Evolutionary conservation across 345 rosid genomes (phyloP).

Genomic region (Syzygium aqueum): DNA sequence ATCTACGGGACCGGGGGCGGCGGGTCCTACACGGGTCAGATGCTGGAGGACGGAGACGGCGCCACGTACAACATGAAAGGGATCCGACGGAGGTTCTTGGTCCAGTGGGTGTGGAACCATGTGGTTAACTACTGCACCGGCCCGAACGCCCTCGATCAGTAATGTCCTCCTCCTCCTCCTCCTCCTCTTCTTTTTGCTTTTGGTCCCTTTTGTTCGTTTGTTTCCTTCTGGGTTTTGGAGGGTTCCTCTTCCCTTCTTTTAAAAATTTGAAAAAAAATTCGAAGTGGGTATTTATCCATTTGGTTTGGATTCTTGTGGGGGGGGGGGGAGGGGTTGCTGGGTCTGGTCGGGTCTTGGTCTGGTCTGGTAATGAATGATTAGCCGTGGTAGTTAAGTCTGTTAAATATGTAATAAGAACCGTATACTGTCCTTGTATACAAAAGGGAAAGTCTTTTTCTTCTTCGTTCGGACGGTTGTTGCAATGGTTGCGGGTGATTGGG

Average conservation of each 20-base stretch:
- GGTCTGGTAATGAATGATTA: not conserved
- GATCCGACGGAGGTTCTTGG: constrained; percentile 71
- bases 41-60: constrained; percentile 52
- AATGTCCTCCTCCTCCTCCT: not conserved
- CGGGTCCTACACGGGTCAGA: constrained; percentile 91
- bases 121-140: constrained; percentile 78
- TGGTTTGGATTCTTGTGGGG: not conserved
- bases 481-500: not conserved
- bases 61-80: constrained; percentile 95
- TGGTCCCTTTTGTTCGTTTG: not conserved
- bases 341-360: not conserved
- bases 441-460: not conserved
- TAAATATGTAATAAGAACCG: not conserved
- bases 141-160: constrained; percentile 88
- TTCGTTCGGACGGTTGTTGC: not conserved
- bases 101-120: constrained; percentile 97
- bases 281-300: not conserved
- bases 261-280: not conserved
- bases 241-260: not conserved
- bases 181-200: too few relatives aligned
- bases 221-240: not conserved
- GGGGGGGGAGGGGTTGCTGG: not conserved
- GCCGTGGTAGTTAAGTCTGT: not conserved
- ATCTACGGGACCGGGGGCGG: constrained; percentile 98
- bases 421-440: not conserved